Evolutionary conservation across 352 stramenopile genomes (phyloP), one percentile per base, ranked within the genome.

Genomic region (Phytophthora sansomeana): DNA sequence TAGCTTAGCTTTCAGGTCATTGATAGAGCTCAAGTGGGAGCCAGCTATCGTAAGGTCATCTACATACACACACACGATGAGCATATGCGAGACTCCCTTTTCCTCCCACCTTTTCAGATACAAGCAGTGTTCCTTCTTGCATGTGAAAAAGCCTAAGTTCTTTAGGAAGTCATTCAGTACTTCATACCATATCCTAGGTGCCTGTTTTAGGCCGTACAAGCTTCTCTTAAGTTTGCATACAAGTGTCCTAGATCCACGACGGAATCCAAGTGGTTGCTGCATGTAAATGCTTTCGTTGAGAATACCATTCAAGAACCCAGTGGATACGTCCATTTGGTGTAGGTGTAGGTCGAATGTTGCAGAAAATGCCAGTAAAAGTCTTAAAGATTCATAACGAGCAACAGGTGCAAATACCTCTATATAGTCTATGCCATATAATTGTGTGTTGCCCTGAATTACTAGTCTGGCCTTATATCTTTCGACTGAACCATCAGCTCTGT

Each of bases 151-250:
- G 3, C 21, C 21, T 3, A 24, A 3, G 3, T 1, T 24, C 21
- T 3, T 1, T 24, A 24, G 21, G 21, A 24, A 24, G 21, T 24
- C 21, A 3, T 24, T 24, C 1, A 24, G 21, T 3, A 66, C 17
- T 1, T 21, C 48, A 6, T 59, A 66, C 58, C 38, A 66, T 24
- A 59, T 66, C 54, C 39, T 26, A 17, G 29, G 49, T 1, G 49
- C 48, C 24, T 38, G 36, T 38, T 50, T 59, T 32, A 61, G 6
- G 5, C 49, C 58, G n/a, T 61, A 67, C 9, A 67, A 5, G 48
- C 48, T 63, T 48, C 54, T 60, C 7, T 24, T 8, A 5, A 54
- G 26, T 35, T 67, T 67, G n/a, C 58, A 67, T 3, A 61, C 49
- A 7, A 61, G 32, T 39, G 3, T n/a, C n/a, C n/a, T n/a, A n/a